phyloP scores from a whole-genome alignment of 2,329 filamentous ascomycete species.

The Ascochyta viciae-villosae region DNA sequence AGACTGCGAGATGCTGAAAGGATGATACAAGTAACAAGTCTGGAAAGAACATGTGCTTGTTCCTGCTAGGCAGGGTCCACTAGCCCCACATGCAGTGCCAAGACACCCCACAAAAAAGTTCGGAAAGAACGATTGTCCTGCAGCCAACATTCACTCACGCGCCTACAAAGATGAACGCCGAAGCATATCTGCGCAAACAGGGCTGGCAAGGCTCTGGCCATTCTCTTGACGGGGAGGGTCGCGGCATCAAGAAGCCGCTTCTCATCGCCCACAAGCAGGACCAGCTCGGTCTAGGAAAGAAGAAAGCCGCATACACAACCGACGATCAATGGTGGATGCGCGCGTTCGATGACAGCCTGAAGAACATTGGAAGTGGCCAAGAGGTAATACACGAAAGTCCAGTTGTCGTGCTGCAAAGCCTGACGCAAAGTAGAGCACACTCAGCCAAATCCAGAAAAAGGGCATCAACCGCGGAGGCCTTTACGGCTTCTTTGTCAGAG shows the following conservation, averaged over 20 bases:
- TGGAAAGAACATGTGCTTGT: too few relatives aligned
- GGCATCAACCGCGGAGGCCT: constrained; percentile 63
- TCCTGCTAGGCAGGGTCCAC: not conserved
- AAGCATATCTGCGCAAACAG: constrained; percentile 81
- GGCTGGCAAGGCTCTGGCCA: constrained; percentile 92
- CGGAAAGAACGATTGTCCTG: constrained; percentile 1
- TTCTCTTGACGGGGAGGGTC: constrained; percentile 78
- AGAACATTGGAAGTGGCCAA: constrained; percentile 60
- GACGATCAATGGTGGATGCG: constrained; percentile 96
- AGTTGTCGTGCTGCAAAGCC: constrained; percentile 30
- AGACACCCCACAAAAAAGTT: constrained; percentile 19
- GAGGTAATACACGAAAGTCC: constrained; percentile 21
- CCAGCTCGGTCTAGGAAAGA: constrained; percentile 80
- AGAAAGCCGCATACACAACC: constrained; percentile 60
- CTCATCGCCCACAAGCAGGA: constrained; percentile 84
- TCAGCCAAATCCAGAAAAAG: constrained; percentile 56
- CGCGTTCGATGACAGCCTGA: constrained; percentile 89
- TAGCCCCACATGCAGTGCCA: constrained; percentile 2
- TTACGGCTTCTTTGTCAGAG: constrained; percentile 85
- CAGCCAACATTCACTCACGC: not conserved
- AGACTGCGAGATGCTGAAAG: too few relatives aligned
- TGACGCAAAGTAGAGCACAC: constrained; percentile 60
- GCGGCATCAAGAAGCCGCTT: constrained; percentile 82
- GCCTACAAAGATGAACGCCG: constrained; percentile 73
- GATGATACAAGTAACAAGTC: too few relatives aligned